Conservation (phyloP, 306 rosid genomes). For the Cucurbita ficifolia region DNA sequence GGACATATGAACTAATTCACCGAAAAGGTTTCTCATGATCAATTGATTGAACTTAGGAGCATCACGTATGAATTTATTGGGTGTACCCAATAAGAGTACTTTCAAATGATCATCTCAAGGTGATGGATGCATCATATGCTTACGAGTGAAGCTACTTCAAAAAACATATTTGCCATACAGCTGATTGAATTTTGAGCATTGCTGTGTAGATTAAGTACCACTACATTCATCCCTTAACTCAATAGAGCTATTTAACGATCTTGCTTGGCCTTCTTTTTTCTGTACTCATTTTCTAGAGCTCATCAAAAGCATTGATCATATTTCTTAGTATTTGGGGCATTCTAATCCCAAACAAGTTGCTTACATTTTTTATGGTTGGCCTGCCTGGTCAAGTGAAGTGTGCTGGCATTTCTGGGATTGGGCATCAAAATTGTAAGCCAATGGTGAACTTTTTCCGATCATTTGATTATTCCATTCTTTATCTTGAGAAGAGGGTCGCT, state of each 20-base stretch:
- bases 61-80: neutral
- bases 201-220: neutral
- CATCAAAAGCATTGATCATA: neutral
- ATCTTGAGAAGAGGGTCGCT: neutral
- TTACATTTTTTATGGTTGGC: neutral
- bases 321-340: neutral
- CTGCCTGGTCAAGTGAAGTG: neutral
- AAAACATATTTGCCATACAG: neutral
- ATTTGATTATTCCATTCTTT: neutral
- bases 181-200: neutral
- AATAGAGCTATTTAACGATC: neutral
- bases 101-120: neutral
- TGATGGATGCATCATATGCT: neutral
- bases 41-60: neutral
- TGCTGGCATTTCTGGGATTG: neutral
- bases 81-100: neutral
- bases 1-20: neutral
- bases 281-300: neutral
- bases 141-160: neutral
- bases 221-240: neutral
- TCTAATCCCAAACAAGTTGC: neutral
- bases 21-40: neutral
- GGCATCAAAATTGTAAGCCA: neutral
- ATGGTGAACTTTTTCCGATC: neutral
- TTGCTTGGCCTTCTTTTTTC: neutral